Evolutionary conservation across 768 basidiomycete genomes (phyloP), one percentile per base, ranked within the genome.

Genomic region (Boletus sp.): DNA sequence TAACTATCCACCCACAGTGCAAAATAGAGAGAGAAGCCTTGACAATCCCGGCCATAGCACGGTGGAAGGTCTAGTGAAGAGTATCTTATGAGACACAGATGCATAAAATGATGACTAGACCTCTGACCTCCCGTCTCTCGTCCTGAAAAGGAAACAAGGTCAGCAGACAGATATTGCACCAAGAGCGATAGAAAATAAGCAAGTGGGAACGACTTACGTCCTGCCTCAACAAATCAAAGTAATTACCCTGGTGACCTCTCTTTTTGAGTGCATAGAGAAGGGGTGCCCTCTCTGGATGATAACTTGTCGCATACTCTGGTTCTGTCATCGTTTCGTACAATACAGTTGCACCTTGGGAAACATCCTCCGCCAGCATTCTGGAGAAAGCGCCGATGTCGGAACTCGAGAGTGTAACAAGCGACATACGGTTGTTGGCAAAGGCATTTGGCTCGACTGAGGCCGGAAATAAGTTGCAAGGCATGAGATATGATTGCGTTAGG

Each of bases 341-440:
- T 24, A 24, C 24, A 24, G 24, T 24, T 24, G 24, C 24, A 24
- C 24, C 24, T 24, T 24, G 24, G 24, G 24, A 24, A 24, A 24
- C 24, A 24, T 24, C 24, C 3, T 24, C 24, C 24, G 24, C 24
- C 24, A 24, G 24, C 24, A 24, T 24, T 24, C 24, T 24, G 24
- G 24, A 24, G 24, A 24, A 24, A 24, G 24, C 24, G 24, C 24
- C 24, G 24, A 24, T 24, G 24, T 24, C 24, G 24, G 24, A 24
- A 24, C 24, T 24, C 24, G 24, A 24, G 24, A 24, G 24, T 8
- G 69, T 62, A 2, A 68, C 46, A 9, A 71, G 63, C 3, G 73
- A 75, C 24, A 73, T 61, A 18, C 71, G 73, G 44, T 70, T 75
- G 51, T 74, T 74, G 14, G 71, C 67, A 57, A 71, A 74, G 0